Evolutionary conservation across 352 stramenopile species (phyloP).

Genomic region (Phytophthora macrochlamydospora): DNA sequence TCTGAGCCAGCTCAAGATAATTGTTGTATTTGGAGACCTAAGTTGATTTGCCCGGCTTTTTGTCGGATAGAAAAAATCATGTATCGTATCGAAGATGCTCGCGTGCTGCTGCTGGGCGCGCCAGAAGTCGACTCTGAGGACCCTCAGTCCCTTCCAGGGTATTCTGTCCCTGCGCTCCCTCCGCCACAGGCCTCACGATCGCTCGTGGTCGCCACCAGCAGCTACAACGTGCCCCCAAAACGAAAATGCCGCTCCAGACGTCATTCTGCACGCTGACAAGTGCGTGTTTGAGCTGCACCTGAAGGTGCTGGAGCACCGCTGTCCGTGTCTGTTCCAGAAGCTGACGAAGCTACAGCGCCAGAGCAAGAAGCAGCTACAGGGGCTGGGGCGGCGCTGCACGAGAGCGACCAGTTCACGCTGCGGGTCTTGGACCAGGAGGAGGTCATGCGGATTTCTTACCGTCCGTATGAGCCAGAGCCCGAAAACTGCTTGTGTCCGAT

Average conservation of each 20-base stretch:
- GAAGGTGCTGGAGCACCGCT: constrained; percentile 35
- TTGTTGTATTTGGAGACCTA: too few species aligned
- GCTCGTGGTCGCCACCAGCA: background rate
- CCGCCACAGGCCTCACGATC: background rate
- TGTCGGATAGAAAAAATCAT: constrained; percentile 3
- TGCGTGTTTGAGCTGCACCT: constrained; percentile 61
- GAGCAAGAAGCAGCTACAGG: background rate
- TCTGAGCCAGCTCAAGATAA: too few species aligned
- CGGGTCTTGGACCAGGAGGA: constrained; percentile 18
- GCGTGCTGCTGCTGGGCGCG: constrained; percentile 22
- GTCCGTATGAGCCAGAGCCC: background rate
- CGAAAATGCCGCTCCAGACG: constrained; percentile 33
- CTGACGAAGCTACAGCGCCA: constrained; percentile 29
- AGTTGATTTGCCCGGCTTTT: too few species aligned
- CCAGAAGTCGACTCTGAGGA: background rate
- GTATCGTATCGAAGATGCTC: constrained; percentile 20
- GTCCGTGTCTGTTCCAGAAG: constrained; percentile 44
- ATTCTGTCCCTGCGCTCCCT: background rate
- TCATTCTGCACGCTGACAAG: constrained; percentile 51
- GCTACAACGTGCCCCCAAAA: constrained; percentile 2
- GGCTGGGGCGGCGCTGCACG: background rate
- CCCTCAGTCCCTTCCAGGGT: background rate
- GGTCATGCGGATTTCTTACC: constrained; percentile 4
- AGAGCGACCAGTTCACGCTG: background rate
- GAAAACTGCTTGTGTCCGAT: background rate